Conservation (phyloP, 2,329 filamentous ascomycete species). For the Aureobasidium sp. region DNA sequence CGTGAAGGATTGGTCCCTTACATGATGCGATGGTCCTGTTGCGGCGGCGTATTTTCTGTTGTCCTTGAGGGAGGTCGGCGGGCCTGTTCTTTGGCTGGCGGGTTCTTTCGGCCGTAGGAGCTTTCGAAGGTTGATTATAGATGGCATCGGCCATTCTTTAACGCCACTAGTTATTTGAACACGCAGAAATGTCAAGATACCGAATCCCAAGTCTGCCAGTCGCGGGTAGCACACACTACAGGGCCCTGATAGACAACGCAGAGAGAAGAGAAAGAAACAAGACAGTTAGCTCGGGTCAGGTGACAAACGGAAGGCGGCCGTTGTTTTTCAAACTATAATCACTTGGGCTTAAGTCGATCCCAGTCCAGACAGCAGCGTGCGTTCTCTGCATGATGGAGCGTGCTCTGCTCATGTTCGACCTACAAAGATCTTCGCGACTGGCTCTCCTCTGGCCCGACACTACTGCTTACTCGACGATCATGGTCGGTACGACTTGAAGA, state of each 20-base stretch:
- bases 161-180: background rate
- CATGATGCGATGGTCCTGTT: slow-evolving; percentile 12
- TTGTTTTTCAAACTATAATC: slow-evolving; percentile 9
- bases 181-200: background rate
- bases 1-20: slow-evolving; percentile 1
- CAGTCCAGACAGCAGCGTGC: background rate
- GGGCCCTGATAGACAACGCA: background rate
- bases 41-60: slow-evolving; percentile 14
- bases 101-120: slow-evolving; percentile 9
- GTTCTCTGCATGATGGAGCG: background rate
- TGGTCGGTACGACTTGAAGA: background rate
- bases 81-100: slow-evolving; percentile 10
- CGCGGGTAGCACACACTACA: slow-evolving; percentile 1
- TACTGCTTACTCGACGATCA: background rate
- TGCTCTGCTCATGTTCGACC: slow-evolving; percentile 1
- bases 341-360: background rate
- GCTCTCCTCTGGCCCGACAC: background rate
- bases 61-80: slow-evolving; percentile 5
- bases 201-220: background rate
- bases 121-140: slow-evolving; percentile 1
- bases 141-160: slow-evolving; percentile 9
- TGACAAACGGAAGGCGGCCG: slow-evolving; percentile 3
- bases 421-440: background rate
- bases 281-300: slow-evolving; percentile 6
- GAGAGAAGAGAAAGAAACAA: slow-evolving; percentile 7